phyloP scores from a whole-genome alignment of 345 rosid genomes.

The Linum usitatissimum region DNA sequence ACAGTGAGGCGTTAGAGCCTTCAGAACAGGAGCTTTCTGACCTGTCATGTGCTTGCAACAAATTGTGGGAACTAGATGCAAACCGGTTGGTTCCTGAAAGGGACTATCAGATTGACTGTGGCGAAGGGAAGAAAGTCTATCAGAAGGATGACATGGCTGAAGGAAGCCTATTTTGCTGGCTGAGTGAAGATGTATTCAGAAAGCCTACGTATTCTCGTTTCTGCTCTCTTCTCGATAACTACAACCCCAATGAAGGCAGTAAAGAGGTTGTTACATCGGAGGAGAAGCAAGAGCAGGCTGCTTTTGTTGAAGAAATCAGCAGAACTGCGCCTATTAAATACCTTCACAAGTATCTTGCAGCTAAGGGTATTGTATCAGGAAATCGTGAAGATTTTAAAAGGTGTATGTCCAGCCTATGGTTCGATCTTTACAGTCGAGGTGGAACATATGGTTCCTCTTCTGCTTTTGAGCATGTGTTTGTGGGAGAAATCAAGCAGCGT shows the following conservation, averaged over 20 bases:
- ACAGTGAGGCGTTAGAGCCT: slow-evolving; percentile 35
- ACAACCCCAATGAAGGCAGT: slow-evolving; percentile 63
- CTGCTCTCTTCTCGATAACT: slow-evolving; percentile 83
- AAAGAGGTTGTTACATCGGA: slow-evolving; percentile 75
- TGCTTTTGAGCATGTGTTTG: slow-evolving; percentile 97
- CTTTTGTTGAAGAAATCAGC: slow-evolving; percentile 86
- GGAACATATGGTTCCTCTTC: slow-evolving; percentile 76
- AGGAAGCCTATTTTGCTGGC: slow-evolving; percentile 59
- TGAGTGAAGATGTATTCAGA: slow-evolving; percentile 54
- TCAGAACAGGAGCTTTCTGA: slow-evolving; percentile 62
- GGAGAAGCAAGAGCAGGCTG: slow-evolving; percentile 81
- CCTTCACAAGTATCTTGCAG: slow-evolving; percentile 58
- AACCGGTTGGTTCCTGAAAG: slow-evolving; percentile 72
- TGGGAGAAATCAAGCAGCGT: slow-evolving; percentile 77
- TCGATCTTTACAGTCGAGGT: slow-evolving; percentile 73
- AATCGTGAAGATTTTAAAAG: slow-evolving; percentile 64
- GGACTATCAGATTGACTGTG: slow-evolving; percentile 82
- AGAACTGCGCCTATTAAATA: slow-evolving; percentile 80
- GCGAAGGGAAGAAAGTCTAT: slow-evolving; percentile 79
- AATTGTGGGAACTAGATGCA: slow-evolving; percentile 75
- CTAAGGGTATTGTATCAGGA: slow-evolving; percentile 51
- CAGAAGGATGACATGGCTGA: slow-evolving; percentile 65
- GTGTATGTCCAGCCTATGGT: slow-evolving; percentile 66
- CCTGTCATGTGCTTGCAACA: slow-evolving; percentile 72
- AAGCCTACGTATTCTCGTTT: slow-evolving; percentile 74